Conservation (phyloP, 2,329 filamentous ascomycete genomes). For the Aspergillus glaucus region DNA sequence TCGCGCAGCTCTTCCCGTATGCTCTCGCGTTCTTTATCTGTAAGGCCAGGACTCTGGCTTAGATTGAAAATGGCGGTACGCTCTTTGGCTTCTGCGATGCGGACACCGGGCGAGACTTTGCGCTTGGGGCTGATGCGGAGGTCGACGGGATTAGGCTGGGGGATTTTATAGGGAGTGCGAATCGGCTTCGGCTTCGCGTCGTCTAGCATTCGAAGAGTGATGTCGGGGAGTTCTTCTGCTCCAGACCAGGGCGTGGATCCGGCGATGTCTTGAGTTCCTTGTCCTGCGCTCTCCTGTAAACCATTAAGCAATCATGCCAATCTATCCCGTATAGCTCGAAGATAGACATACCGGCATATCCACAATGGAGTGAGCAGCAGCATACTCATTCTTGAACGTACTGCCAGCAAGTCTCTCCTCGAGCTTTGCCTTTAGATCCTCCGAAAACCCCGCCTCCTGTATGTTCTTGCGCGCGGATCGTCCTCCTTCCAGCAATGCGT, state of each 20-base stretch:
- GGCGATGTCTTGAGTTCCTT: conserved; percentile 63
- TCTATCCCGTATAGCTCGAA: background rate
- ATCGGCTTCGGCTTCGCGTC: conserved; percentile 53
- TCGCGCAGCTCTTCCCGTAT: conserved; percentile 70
- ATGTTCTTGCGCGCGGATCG: conserved; percentile 51
- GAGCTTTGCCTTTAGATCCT: conserved; percentile 52
- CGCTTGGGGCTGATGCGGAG: conserved; percentile 42
- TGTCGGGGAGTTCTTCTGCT: conserved; percentile 65
- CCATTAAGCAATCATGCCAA: background rate
- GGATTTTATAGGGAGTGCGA: conserved; percentile 38
- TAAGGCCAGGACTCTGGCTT: conserved; percentile 53
- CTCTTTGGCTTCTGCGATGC: conserved; percentile 55
- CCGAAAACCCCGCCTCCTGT: conserved; percentile 57
- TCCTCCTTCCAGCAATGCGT: conserved; percentile 50
- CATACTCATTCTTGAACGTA: conserved; percentile 49
- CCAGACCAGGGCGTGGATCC: conserved; percentile 70
- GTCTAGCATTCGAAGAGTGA: conserved; percentile 72
- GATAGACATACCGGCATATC: conserved; percentile 43
- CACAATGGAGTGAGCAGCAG: conserved; percentile 48
- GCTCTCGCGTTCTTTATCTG: conserved; percentile 65
- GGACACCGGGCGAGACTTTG: conserved; percentile 40
- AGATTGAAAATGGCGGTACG: conserved; percentile 50
- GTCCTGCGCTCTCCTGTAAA: conserved; percentile 52
- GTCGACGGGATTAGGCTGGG: conserved; percentile 35
- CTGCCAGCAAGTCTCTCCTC: conserved; percentile 54